Conservation (phyloP, 768 basidiomycete genomes). For the Naganishia onofrii region DNA sequence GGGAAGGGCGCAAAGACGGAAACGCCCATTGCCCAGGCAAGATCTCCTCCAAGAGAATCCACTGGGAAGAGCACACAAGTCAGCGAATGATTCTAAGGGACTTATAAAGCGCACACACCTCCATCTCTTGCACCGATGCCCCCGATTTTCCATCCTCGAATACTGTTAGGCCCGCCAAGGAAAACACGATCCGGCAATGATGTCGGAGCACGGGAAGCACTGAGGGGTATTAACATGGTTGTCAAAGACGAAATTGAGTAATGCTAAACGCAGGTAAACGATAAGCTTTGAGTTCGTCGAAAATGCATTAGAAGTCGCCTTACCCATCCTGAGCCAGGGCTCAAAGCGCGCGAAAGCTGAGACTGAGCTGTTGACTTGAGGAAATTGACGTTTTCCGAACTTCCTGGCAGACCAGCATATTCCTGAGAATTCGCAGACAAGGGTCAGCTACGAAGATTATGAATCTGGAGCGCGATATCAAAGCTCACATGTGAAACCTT, state of each 20-base stretch:
- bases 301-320: constrained; percentile 30
- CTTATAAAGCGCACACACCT: too few relatives aligned
- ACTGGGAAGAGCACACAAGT: constrained; percentile 13
- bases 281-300: constrained; percentile 5
- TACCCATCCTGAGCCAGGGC: constrained; percentile 62
- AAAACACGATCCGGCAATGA: constrained; percentile 73
- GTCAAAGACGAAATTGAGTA: constrained; percentile 69
- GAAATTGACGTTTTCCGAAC: constrained; percentile 60
- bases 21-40: constrained; percentile 47
- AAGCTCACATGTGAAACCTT: constrained; percentile 58
- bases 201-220: constrained; percentile 51
- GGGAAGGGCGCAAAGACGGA: constrained; percentile 46
- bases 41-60: constrained; percentile 51
- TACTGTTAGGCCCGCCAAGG: constrained; percentile 81
- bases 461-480: not conserved
- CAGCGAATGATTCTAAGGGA: too few relatives aligned
- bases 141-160: constrained; percentile 58
- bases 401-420: constrained; percentile 77
- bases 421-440: constrained; percentile 45
- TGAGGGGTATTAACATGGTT: constrained; percentile 69
- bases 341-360: constrained; percentile 63
- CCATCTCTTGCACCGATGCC: constrained; percentile 46
- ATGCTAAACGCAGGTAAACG: constrained; percentile 57
- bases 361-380: constrained; percentile 70
- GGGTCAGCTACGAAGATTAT: not conserved